Percentiles rank a stretch among this genome's conserved stretches.
Evolutionary conservation across 345 rosid genomes (phyloP).

Genomic region (Populus simonii): DNA sequence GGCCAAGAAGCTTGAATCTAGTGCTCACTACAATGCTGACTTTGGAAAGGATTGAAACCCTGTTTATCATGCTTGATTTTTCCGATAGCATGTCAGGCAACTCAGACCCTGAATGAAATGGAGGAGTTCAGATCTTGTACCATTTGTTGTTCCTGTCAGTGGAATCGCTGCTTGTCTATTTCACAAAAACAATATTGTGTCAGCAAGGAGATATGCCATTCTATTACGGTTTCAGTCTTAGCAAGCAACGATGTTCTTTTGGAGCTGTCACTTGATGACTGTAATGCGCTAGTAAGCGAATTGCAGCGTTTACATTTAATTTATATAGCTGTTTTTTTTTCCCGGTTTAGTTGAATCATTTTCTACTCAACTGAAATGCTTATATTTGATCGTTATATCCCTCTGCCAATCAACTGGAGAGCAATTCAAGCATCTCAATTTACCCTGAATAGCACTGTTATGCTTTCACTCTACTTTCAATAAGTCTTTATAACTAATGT

Average conservation of each 20-base stretch:
- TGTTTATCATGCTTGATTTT: neutral
- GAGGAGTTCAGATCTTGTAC: neutral
- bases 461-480: too few species aligned
- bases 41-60: constrained; percentile 71
- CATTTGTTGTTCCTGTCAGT: neutral
- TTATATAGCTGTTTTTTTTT: neutral
- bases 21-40: constrained; percentile 78
- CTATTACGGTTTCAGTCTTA: neutral
- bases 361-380: neutral
- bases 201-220: neutral
- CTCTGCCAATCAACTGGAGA: neutral
- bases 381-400: neutral
- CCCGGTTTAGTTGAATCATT: neutral
- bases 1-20: constrained; percentile 97
- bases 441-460: neutral
- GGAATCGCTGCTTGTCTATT: neutral
- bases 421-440: neutral
- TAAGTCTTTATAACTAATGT: too few species aligned
- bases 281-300: neutral
- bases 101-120: neutral
- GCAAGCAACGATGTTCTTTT: neutral
- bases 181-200: neutral
- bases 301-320: neutral
- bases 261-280: neutral
- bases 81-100: neutral